These are phyloP conservation scores for Cryphonectria naterciae DNA, from an alignment of 2,329 filamentous ascomycete genomes.

Conservation along the genomic window DNA sequence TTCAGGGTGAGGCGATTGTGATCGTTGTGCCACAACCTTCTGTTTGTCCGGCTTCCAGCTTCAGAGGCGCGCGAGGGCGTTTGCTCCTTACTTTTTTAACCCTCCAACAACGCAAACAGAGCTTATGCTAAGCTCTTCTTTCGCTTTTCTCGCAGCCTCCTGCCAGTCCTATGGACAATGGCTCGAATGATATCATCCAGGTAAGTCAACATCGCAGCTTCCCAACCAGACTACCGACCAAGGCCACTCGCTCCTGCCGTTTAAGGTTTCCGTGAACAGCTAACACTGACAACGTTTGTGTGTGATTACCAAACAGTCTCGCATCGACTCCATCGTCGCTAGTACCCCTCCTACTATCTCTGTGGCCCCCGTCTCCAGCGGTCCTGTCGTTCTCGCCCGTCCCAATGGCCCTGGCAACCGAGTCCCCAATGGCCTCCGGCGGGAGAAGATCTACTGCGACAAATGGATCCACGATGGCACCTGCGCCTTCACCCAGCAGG, in stretches of 20 bases:
- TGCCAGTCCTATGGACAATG: slow-evolving; percentile 17
- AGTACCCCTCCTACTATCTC: slow-evolving; percentile 13
- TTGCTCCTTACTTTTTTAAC: not conserved
- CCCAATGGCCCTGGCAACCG: slow-evolving; percentile 5
- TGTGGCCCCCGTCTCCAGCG: slow-evolving; percentile 3
- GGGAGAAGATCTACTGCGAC: slow-evolving; percentile 77
- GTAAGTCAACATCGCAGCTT: slow-evolving; percentile 25
- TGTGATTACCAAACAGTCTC: slow-evolving; percentile 34
- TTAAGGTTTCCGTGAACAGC: too few relatives aligned
- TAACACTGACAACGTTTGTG: too few relatives aligned
- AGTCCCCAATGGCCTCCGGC: slow-evolving; percentile 47
- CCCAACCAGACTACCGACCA: slow-evolving; percentile 21
- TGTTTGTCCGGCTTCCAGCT: not conserved
- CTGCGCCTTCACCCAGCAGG: slow-evolving; percentile 83
- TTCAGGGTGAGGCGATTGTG: not conserved
- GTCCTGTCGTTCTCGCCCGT: slow-evolving; percentile 9
- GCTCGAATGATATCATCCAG: slow-evolving; percentile 21
- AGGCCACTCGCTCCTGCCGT: not conserved
- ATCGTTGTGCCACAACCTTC: not conserved
- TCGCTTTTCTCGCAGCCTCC: slow-evolving; percentile 19
- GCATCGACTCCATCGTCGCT: slow-evolving; percentile 45
- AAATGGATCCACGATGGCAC: slow-evolving; percentile 88
- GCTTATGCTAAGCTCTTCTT: slow-evolving; percentile 16
- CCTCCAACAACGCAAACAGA: not conserved
- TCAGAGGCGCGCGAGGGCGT: not conserved